A percentile compares a stretch with the other conserved stretches of the same genome.
phyloP scores from a whole-genome alignment of 495 filamentous ascomycete species.

The Aspergillus bertholletiae region DNA sequence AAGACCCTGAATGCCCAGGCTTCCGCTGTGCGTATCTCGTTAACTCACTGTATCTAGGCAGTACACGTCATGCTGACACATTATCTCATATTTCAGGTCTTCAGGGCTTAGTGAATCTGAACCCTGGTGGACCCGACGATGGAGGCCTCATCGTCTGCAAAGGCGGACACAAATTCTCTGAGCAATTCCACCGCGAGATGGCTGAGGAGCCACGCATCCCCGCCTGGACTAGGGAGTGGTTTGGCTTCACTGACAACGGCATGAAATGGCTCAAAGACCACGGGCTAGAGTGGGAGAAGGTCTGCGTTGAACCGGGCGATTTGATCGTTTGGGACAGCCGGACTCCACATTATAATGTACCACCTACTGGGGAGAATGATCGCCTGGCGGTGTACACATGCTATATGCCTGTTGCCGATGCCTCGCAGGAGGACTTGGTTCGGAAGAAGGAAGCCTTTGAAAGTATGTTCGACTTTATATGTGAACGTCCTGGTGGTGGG shows the following conservation, averaged over 20 bases:
- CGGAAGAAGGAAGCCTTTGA: constrained; percentile 38
- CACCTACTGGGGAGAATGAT: constrained; percentile 18
- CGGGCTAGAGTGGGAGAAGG: no score
- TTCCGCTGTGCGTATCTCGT: constrained; percentile 36
- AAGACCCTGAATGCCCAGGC: constrained; percentile 37
- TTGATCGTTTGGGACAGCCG: constrained; percentile 43
- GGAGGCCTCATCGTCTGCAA: constrained; percentile 38
- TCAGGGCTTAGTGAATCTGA: constrained; percentile 45
- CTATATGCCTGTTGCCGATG: constrained; percentile 34
- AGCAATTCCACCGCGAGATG: constrained; percentile 34
- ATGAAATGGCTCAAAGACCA: constrained; percentile 46
- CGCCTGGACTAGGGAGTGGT: constrained; percentile 38
- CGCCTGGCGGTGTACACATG: constrained; percentile 34
- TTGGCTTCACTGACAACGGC: constrained; percentile 32
- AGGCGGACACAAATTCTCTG: constrained; percentile 29
- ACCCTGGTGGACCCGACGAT: constrained; percentile 40
- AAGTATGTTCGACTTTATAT: neutral
- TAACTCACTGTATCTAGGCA: no score
- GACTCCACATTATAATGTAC: constrained; percentile 37
- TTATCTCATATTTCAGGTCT: constrained; percentile 18
- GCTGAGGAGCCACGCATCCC: constrained; percentile 30
- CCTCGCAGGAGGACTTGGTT: constrained; percentile 28
- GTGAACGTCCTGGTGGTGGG: neutral
- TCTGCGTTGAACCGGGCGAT: constrained; percentile 39
- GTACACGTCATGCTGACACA: no score